Base-by-base conservation (phyloP, 768 basidiomycete species). In the Rhizopogon vinicolor region DNA sequence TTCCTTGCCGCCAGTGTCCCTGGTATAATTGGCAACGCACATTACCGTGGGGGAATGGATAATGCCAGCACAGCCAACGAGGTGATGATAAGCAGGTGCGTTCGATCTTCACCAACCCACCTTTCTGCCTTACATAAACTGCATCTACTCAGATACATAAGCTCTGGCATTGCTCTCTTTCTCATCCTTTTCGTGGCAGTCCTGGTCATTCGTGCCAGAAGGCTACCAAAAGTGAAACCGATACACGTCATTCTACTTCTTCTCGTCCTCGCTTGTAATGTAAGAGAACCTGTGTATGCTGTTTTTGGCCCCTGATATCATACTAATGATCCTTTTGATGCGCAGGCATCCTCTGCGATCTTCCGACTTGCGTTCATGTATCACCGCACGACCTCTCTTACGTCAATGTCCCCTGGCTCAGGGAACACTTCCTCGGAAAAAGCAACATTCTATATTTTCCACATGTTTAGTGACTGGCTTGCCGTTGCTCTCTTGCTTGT, bases 391-490 rank as follows among this genome's bases (percentile, higher is more conserved):
- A 65, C 64, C 7, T 74, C 75, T 2, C 61, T 76, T n/a, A 56
- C 55, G 2, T 74, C 68, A 0, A 56, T 31, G 5, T 65, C 59
- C 10, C 68, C 72, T 14, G 62, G 62, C 16, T 65, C 71, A 0
- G 63, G 72, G n/a, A 74, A 76, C 58, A 69, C 66, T 13, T 50
- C 63, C 2, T 51, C 51, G 13, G 72, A 68, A 22, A 78, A 79
- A 62, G 69, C 69, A 1, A 55, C 61, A 0, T 78, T 79, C 59
- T 80, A 80, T 55, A 58, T 78, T 12, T 72, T 77, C 53, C 77
- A 78, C 51, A 65, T 73, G n/a, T 60, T 78, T 3, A 77, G 76
- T 2, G 78, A 78, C 56, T 78, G 75, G 75, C 39, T 75, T 22
- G 64, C 68, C 7, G 66, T 58, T 41, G 53, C 58, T 8, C 49